Evolutionary conservation across 129 eudicot species (phyloP).

Genomic region (Scalesia atractyloides): DNA sequence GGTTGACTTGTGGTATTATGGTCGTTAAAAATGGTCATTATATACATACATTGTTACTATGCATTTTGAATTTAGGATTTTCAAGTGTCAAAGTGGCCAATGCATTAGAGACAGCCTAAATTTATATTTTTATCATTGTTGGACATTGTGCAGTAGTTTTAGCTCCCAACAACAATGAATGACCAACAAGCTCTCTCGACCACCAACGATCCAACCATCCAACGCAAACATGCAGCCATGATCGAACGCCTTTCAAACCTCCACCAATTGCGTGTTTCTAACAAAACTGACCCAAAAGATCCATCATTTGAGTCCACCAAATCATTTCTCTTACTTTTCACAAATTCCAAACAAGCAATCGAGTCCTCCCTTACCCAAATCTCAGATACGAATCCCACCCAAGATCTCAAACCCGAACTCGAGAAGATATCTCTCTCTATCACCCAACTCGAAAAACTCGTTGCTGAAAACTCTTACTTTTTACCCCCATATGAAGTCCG

Average conservation of each 20-base stretch:
- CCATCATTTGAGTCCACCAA: constrained; percentile 60
- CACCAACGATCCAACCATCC: constrained; percentile 33
- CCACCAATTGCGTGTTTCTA: constrained; percentile 59
- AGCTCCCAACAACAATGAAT: constrained; percentile 30
- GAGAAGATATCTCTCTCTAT: constrained; percentile 51
- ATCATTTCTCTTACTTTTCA: constrained; percentile 63
- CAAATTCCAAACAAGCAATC: constrained; percentile 58
- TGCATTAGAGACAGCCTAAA: too few relatives aligned
- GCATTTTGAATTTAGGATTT: too few relatives aligned
- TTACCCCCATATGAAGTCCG: too few relatives aligned
- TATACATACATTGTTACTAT: too few relatives aligned
- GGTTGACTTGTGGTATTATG: too few relatives aligned
- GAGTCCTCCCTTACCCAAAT: constrained; percentile 47
- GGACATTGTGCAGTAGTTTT: constrained; percentile 19
- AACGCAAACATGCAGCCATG: constrained; percentile 81
- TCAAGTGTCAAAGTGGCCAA: too few relatives aligned
- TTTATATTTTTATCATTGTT: too few relatives aligned
- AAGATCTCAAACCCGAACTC: constrained; percentile 52
- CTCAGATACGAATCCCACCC: constrained; percentile 24
- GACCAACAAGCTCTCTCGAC: constrained; percentile 20
- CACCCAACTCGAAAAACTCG: constrained; percentile 62
- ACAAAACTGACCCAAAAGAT: constrained; percentile 26
- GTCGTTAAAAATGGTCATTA: too few relatives aligned
- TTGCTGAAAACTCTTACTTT: constrained; percentile 74
- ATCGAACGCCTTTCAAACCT: constrained; percentile 71